phyloP scores from a whole-genome alignment of 441 rosid species.

The Gossypium gossypioides region DNA sequence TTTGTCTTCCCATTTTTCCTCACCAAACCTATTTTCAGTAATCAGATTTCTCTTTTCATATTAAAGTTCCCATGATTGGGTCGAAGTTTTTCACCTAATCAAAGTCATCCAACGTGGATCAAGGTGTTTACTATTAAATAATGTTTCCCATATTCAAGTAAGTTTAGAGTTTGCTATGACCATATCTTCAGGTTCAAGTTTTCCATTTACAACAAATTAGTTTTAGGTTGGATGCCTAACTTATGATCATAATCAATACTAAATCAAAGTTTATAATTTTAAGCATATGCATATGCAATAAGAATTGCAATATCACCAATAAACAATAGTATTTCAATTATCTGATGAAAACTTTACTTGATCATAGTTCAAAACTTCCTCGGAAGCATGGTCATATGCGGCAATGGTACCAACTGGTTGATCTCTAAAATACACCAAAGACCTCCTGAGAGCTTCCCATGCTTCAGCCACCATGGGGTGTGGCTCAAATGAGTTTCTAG shows the following conservation, averaged over 20 bases:
- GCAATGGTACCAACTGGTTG: slow-evolving; percentile 18
- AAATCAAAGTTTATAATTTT: slow-evolving; percentile 7
- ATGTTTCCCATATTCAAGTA: neutral
- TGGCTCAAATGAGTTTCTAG: slow-evolving; percentile 70
- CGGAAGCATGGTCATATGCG: slow-evolving; percentile 56
- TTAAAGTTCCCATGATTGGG: neutral
- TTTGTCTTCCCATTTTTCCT: neutral
- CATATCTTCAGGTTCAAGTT: neutral
- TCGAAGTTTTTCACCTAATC: neutral
- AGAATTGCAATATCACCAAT: neutral
- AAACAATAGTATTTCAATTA: neutral
- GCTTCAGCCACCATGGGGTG: slow-evolving; percentile 95
- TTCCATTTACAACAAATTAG: neutral
- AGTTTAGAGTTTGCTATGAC: neutral
- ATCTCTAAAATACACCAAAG: slow-evolving; percentile 58
- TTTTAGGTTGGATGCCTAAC: neutral
- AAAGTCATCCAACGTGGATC: neutral
- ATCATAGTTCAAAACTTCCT: slow-evolving; percentile 74
- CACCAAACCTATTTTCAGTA: neutral
- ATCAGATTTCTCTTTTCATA: neutral
- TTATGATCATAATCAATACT: neutral
- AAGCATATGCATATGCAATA: neutral
- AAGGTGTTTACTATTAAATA: neutral
- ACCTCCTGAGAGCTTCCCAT: slow-evolving; percentile 69
- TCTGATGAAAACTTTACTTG: slow-evolving; percentile 37